These are phyloP conservation scores for Ophioceras dolichostomum DNA, from an alignment of 2,329 filamentous ascomycete genomes.

Conservation along the genomic window DNA sequence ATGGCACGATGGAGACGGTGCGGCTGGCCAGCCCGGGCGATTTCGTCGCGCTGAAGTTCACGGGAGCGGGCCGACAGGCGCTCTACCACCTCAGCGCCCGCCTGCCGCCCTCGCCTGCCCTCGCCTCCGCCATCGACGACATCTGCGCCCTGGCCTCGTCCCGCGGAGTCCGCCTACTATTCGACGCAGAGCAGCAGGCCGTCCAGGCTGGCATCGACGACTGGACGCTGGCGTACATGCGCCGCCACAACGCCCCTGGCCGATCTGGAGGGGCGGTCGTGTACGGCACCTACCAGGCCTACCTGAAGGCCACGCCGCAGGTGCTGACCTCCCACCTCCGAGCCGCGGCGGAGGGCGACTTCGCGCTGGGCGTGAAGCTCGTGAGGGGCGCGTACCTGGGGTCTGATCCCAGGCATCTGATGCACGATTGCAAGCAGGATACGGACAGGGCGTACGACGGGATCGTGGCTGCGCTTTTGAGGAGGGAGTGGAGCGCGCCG, in stretches of 20 bases:
- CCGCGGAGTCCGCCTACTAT: conserved; percentile 61
- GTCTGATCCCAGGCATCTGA: conserved; percentile 55
- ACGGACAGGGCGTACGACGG: conserved; percentile 64
- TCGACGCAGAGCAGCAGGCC: conserved; percentile 75
- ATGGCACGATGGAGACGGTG: conserved; percentile 65
- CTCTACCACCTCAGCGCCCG: conserved; percentile 53
- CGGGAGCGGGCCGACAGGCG: conserved; percentile 66
- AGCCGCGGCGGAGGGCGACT: conserved; percentile 43
- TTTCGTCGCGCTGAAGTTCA: conserved; percentile 64
- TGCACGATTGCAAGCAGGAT: conserved; percentile 59
- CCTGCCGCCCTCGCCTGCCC: conserved; percentile 47
- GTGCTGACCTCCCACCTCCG: conserved; percentile 48
- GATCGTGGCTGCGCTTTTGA: conserved; percentile 55
- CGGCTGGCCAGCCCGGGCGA: conserved; percentile 57
- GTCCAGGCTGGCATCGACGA: conserved; percentile 70
- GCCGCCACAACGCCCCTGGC: conserved; percentile 56
- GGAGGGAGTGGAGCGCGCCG: conserved; percentile 43
- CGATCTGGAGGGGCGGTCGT: conserved; percentile 54
- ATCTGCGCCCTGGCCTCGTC: conserved; percentile 62
- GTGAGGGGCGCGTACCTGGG: conserved; percentile 65
- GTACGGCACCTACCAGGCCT: conserved; percentile 72
- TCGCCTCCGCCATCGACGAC: conserved; percentile 57
- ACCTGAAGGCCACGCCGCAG: conserved; percentile 50
- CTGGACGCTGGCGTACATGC: conserved; percentile 68
- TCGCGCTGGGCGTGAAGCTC: conserved; percentile 61